Percentiles rank a stretch among this genome's conserved stretches.
phyloP scores from a whole-genome alignment of 352 stramenopile species.

The Globisporangium ultimum region DNA sequence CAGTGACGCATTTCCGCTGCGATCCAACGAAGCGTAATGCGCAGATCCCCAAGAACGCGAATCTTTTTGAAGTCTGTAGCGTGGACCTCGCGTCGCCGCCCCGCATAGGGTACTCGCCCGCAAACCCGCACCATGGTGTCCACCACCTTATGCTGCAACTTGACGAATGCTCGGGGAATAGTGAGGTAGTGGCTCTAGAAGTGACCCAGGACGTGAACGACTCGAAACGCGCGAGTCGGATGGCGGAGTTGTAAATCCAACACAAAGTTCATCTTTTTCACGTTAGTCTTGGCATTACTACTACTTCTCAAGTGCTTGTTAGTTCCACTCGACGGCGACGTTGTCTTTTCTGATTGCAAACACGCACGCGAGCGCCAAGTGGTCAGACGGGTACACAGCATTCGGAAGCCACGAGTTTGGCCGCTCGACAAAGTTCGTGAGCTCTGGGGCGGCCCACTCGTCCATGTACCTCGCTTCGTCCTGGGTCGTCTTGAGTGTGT shows the following conservation, averaged over 20 bases:
- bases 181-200: too few species aligned
- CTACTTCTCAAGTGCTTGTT: neutral
- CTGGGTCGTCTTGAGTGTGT: slow-evolving; percentile 13
- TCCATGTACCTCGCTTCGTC: slow-evolving; percentile 45
- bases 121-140: slow-evolving; percentile 9
- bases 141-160: slow-evolving; percentile 19
- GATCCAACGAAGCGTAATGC: slow-evolving; percentile 40
- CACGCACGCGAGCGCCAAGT: slow-evolving; percentile 69
- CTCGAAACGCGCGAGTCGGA: slow-evolving; percentile 15
- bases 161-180: too few species aligned
- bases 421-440: slow-evolving; percentile 33
- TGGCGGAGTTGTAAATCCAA: slow-evolving; percentile 24
- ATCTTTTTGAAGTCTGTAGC: slow-evolving; percentile 23
- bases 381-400: slow-evolving; percentile 63
- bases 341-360: slow-evolving; percentile 49
- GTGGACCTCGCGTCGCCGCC: slow-evolving; percentile 32
- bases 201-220: too few species aligned
- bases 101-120: slow-evolving; percentile 36
- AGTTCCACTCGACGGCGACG: slow-evolving; percentile 53
- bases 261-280: too few species aligned
- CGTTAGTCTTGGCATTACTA: too few species aligned
- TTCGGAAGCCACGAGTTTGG: slow-evolving; percentile 64
- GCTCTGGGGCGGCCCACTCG: slow-evolving; percentile 36
- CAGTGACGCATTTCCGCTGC: slow-evolving; percentile 55
- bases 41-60: slow-evolving; percentile 4